Base-by-base conservation (phyloP, 2,329 filamentous ascomycete species). In the Phyllosticta paracitricarpa region DNA sequence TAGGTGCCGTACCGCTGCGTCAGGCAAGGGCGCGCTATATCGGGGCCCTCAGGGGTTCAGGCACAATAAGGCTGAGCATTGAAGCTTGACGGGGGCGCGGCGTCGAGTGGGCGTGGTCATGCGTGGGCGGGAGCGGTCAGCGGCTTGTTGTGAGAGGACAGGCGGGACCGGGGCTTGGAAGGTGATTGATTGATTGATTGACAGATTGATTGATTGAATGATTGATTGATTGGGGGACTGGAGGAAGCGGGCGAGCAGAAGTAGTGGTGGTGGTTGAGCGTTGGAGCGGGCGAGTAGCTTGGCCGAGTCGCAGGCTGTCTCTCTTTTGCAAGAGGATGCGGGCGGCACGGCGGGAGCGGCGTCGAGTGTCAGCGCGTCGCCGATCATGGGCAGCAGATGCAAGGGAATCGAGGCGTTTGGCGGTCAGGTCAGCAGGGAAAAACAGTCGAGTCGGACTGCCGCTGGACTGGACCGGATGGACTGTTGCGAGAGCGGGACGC, bases 21-120 rank as follows among this genome's bases (percentile, higher is more conserved):
- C 61, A 59, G 54, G 58, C 61, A 58, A 59, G 54, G 61, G 40
- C 61, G 56, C 54, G 61, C 60, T 61, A 58, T 54, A 48, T 28
- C 54, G 35, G 61, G 61, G 57, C 54, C 61, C 61, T 62, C 61
- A 59, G 61, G 57, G 58, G 61, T 63, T 63, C 55, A 61, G 58
- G 57, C 51, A 59, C 51, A 35, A 64, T 54, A 56, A 58, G 56
- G 60, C 55, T 61, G 60, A 58, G 53, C 60, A 61, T 61, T 61
- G 55, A 58, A 61, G 55, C 55, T 57, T 54, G 60, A 56, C 51
- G 51, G 59, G 26, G 48, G 24, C 22, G n/a, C 28, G 25, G 25
- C 40, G 19, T 35, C 33, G 58, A 25, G 56, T 53, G 58, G 35
- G 40, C 58, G 53, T 35, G 53, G 33, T 40, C 52, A 56, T 60